Evolutionary conservation across 2,329 filamentous ascomycete species (phyloP).

Genomic region (Fusarium ramigenum): DNA sequence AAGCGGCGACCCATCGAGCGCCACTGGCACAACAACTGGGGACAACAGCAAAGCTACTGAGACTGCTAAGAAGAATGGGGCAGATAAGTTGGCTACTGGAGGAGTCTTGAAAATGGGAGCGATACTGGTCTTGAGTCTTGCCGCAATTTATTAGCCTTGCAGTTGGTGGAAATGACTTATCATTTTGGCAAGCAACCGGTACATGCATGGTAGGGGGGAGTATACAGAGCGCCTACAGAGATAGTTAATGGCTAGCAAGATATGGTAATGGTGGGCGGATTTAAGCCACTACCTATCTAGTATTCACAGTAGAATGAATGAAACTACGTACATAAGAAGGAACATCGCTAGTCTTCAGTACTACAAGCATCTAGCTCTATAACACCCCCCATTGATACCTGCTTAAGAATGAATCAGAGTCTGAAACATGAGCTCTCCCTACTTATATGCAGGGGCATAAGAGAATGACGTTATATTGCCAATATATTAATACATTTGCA

Average conservation of each 20-base stretch:
- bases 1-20: background rate
- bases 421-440: background rate
- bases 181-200: background rate
- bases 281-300: background rate
- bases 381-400: background rate
- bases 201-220: background rate
- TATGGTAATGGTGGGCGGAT: background rate
- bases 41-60: background rate
- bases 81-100: background rate
- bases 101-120: rapidly evolving
- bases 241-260: background rate
- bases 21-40: background rate
- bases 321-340: background rate
- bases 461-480: too few relatives aligned
- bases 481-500: too few relatives aligned
- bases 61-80: background rate
- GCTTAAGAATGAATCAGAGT: background rate
- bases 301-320: background rate
- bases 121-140: rapidly evolving
- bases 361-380: background rate
- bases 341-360: background rate
- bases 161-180: background rate
- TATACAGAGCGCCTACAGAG: too few relatives aligned
- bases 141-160: rapidly evolving
- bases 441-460: too few relatives aligned